Evolutionary conservation across 2,329 filamentous ascomycete genomes (phyloP).

Genomic region (Beauveria medogensis): DNA sequence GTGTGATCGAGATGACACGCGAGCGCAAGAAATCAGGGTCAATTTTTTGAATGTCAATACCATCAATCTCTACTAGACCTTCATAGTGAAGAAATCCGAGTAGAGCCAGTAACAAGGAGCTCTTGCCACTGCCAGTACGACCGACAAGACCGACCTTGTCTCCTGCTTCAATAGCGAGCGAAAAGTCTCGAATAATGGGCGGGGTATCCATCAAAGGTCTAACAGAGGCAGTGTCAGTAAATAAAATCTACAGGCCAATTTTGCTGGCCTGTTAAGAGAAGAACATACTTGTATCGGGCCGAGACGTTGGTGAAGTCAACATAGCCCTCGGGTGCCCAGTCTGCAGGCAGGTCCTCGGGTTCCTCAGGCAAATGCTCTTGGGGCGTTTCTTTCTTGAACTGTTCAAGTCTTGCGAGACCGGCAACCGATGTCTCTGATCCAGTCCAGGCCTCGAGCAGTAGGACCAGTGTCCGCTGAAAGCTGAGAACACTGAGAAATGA

Average conservation of each 20-base stretch:
- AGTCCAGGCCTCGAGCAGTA: not conserved
- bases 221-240: not conserved
- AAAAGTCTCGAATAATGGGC: not conserved
- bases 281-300: not conserved
- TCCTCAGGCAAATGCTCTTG: not conserved
- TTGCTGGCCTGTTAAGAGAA: too few relatives aligned
- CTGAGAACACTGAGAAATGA: not conserved
- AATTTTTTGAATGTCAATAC: slow-evolving; percentile 29
- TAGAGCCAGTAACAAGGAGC: not conserved
- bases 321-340: not conserved
- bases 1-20: slow-evolving; percentile 34
- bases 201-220: not conserved
- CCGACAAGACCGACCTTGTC: not conserved
- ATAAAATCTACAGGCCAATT: too few relatives aligned
- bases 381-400: not conserved
- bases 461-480: not conserved
- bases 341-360: not conserved
- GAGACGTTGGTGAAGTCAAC: not conserved
- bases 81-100: not conserved
- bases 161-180: not conserved
- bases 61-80: slow-evolving; percentile 32
- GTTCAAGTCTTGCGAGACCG: not conserved
- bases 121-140: not conserved
- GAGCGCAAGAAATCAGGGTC: slow-evolving; percentile 31
- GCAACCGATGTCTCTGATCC: not conserved